Percentiles rank a stretch among this genome's conserved stretches.
Evolutionary conservation across 2,329 filamentous ascomycete species (phyloP).

Genomic region (Dryadomyces quercivorus): DNA sequence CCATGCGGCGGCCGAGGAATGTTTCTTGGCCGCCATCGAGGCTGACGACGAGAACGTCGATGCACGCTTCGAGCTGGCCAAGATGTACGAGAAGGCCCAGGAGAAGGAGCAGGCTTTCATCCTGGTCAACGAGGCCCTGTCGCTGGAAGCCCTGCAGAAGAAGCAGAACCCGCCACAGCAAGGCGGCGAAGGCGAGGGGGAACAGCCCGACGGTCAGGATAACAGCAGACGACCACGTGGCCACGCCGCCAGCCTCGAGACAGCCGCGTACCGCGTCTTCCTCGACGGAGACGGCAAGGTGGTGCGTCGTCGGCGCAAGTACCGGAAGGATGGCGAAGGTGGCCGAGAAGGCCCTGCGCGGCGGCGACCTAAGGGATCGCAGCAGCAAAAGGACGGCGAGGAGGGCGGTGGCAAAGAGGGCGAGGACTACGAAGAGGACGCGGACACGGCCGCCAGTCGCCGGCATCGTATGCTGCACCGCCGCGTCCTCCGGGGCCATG

Average conservation of each 20-base stretch:
- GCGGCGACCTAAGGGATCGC: background rate
- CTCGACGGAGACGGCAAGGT: constrained; percentile 12
- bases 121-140: constrained; percentile 63
- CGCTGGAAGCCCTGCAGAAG: constrained; percentile 36
- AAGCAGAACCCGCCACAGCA: constrained; percentile 18
- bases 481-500: constrained; percentile 5
- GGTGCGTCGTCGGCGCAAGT: constrained; percentile 12
- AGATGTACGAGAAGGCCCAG: constrained; percentile 67
- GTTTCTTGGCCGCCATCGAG: constrained; percentile 62
- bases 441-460: constrained; percentile 5
- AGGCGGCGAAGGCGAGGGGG: constrained; percentile 7
- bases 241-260: constrained; percentile 9
- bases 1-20: constrained; percentile 60
- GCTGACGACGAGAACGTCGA: constrained; percentile 61
- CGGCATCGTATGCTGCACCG: constrained; percentile 7
- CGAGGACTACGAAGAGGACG: constrained; percentile 3
- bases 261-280: constrained; percentile 12
- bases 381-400: constrained; percentile 3
- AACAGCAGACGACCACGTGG: constrained; percentile 12
- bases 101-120: constrained; percentile 66
- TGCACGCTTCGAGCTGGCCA: constrained; percentile 67
- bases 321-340: background rate
- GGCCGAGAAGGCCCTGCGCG: background rate
- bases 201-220: constrained; percentile 12
- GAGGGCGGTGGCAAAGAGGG: background rate